Base-by-base conservation (phyloP, 108 stramenopile species). In the Bacterosira constricta region DNA sequence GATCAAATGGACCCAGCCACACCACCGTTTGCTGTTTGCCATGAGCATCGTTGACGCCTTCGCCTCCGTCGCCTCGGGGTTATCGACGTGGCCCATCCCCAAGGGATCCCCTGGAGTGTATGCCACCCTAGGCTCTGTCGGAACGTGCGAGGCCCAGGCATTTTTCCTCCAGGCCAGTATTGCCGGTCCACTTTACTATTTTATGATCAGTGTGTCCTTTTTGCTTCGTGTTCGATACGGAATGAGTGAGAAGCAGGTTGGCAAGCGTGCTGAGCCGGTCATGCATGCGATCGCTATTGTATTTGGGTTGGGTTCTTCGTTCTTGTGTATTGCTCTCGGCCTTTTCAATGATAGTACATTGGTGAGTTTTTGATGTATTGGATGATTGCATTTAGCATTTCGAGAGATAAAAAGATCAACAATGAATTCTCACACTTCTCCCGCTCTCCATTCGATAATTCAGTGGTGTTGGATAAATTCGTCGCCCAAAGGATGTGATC, bases 301-400 rank as follows among this genome's bases (percentile, higher is more conserved):
- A 21, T 81, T 65, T 61, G 84, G 68, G 2, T 17, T 73, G 4
- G 59, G 64, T 3, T 69, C 66, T 4, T 60, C 76, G 13, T 21
- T 85, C 25, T 45, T 60, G 1, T 35, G 47, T 36, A 9, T 69
- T 12, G 21, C 44, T 6, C 39, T 83, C 34, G 42, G 38, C 9
- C 17, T 79, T n/a, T n/a, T n/a, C n/a, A n/a, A n/a, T n/a, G n/a
- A n/a, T n/a, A n/a, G n/a, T n/a, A n/a, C n/a, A n/a, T n/a, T n/a
- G n/a, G n/a, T n/a, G n/a, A n/a, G n/a, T n/a, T n/a, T n/a, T n/a
- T n/a, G n/a, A n/a, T n/a, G n/a, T n/a, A n/a, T n/a, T n/a, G n/a
- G n/a, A n/a, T n/a, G n/a, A n/a, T n/a, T n/a, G n/a, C n/a, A n/a
- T n/a, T n/a, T n/a, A n/a, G n/a, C n/a, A n/a, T n/a, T n/a, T n/a